A percentile compares a stretch with the other conserved stretches of the same genome.
Evolutionary conservation across 495 filamentous ascomycete genomes (phyloP).

Genomic region (Penicillium psychrofluorescens): DNA sequence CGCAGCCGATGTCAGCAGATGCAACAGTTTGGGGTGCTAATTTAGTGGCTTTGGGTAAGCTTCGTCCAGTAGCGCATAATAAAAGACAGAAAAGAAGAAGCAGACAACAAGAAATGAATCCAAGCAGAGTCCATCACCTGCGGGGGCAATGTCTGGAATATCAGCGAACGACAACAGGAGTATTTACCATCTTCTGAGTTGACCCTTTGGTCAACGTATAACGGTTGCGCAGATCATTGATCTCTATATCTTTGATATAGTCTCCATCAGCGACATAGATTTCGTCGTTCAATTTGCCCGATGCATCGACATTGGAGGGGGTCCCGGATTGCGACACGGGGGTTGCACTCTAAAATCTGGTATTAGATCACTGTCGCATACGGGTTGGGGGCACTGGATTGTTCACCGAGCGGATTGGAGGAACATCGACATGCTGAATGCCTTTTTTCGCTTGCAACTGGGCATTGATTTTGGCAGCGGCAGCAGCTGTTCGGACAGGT

Average conservation of each 20-base stretch:
- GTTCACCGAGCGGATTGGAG: slow-evolving; percentile 67
- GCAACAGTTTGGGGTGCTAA: slow-evolving; percentile 82
- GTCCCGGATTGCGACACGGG: slow-evolving; percentile 39
- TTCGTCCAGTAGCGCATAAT: slow-evolving; percentile 58
- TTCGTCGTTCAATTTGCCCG: slow-evolving; percentile 66
- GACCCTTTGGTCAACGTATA: slow-evolving; percentile 97
- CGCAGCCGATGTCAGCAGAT: slow-evolving; percentile 93
- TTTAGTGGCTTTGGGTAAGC: slow-evolving; percentile 68
- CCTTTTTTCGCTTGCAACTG: slow-evolving; percentile 87
- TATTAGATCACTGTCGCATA: slow-evolving; percentile 1
- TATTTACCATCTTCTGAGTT: slow-evolving; percentile 99
- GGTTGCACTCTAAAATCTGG: slow-evolving; percentile 37
- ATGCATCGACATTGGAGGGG: slow-evolving; percentile 39
- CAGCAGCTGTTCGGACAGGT: slow-evolving; percentile 55
- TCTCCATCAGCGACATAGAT: slow-evolving; percentile 94
- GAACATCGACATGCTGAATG: slow-evolving; percentile 89
- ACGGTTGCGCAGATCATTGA: slow-evolving; percentile 95
- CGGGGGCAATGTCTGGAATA: slow-evolving; percentile 49
- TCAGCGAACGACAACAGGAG: slow-evolving; percentile 71
- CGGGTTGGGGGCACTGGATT: background rate
- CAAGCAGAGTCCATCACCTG: slow-evolving; percentile 12
- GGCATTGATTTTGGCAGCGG: slow-evolving; percentile 90
- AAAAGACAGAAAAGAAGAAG: slow-evolving; percentile 24
- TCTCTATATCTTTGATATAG: slow-evolving; percentile 96
- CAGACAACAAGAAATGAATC: slow-evolving; percentile 27